Conservation (phyloP, 441 rosid genomes). For the Aquilaria agallochum region DNA sequence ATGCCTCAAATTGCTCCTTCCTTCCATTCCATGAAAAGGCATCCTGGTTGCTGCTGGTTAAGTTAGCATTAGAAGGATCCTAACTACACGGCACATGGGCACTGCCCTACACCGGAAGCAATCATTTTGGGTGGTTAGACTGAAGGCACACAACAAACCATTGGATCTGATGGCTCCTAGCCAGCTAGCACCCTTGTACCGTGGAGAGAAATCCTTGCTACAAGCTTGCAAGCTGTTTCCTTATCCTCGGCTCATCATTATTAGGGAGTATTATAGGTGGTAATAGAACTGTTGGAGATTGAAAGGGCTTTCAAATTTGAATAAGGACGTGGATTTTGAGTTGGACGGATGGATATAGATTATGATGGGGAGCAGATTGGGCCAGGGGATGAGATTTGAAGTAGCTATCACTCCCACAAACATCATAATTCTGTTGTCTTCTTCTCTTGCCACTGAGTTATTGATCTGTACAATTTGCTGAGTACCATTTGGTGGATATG, state of each 20-base stretch:
- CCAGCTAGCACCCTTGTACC: conserved; percentile 14
- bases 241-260: too few relatives aligned
- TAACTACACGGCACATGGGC: conserved; percentile 30
- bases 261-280: too few relatives aligned
- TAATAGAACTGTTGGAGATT: too few relatives aligned
- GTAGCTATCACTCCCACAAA: conserved; percentile 13
- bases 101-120: conserved; percentile 27
- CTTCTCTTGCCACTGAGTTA: conserved; percentile 13
- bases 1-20: too few relatives aligned
- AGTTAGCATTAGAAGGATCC: neutral
- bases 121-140: conserved; percentile 37
- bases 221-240: conserved; percentile 16
- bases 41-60: too few relatives aligned
- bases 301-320: too few relatives aligned
- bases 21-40: too few relatives aligned
- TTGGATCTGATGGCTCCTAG: conserved; percentile 9
- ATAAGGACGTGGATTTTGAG: too few relatives aligned
- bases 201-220: conserved; percentile 3
- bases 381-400: conserved; percentile 16
- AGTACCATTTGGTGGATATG: conserved; percentile 28
- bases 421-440: conserved; percentile 16
- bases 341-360: neutral
- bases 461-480: conserved; percentile 14
- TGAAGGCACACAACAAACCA: conserved; percentile 8
- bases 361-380: conserved; percentile 18